Evolutionary conservation across 768 basidiomycete species (phyloP), one percentile per base, ranked within the genome.

Genomic region (Collybia sordida): DNA sequence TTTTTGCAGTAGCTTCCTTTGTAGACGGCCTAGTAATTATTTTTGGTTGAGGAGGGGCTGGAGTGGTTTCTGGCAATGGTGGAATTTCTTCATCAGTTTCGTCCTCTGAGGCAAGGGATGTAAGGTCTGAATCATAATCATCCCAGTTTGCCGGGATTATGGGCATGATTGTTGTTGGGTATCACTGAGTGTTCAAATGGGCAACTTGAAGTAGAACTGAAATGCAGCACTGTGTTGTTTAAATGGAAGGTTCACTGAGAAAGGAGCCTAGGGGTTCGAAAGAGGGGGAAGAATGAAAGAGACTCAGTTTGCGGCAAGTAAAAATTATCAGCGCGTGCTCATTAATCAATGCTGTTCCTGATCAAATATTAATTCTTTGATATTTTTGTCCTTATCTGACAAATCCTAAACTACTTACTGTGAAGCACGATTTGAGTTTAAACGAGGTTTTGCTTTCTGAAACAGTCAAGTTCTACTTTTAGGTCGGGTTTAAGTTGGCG

Each of bases 81-180:
- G 59, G 34, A 8, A 64, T 62, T 19, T 59, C 51, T 14, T 62
- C 52, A 38, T 70, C 67, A 0, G 69, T 71, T 6, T 72, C 68
- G 8, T 77, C 76, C 17, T 69, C 66, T 6, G 65, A 67, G 3
- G 72, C 72, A 28, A 79, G 57, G 38, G 79, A 78, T 17, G 78
- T 79, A 37, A 80, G 61, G 45, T 78, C 75, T 3, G 79, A 80
- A 23, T 69, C 69, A 35, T 58, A 52, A 37, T 75, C 73, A 47
- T 39, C 40, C 21, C 21, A 19, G 40, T 41, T 21, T 19, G 40
- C 40, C 19, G 24, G 40, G 21, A 19, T 25, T 41, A 25, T 18
- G 9, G 40, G 24, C 21, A 22, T 22, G 9, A n/a, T 22, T 4
- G 40, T 41, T 41, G 21, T 21, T 41, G 40, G 40, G 19, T n/a